Base-by-base conservation (phyloP, 805 yeast genomes). In the Saccharomycopsis sp. region DNA sequence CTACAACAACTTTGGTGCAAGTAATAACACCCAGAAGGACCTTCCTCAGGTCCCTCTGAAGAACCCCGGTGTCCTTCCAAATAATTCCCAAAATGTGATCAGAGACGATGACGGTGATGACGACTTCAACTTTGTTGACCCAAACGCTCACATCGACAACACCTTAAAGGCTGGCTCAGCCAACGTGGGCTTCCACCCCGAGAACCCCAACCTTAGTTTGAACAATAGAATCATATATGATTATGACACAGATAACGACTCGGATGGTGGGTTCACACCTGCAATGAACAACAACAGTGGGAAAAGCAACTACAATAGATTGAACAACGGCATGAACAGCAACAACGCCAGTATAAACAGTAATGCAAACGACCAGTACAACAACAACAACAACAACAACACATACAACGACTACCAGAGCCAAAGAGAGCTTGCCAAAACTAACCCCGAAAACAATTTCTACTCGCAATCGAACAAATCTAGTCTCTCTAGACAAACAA, bases 201-300 rank as follows among this genome's bases (percentile, higher is more conserved):
- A 29, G 13, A 44, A 44, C 29, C 50, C 45, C 15, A 47, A 47
- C 32, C 38, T 44, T 7, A 41, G 44, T 35, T 36, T 47, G 20
- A 47, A 43, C 27, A 47, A 47, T 20, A 30, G 48, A 26, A 44
- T 47, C n/a, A 47, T 43, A 9, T 43, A 47, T 17, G 48, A 47
- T 30, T 43, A 43, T 26, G 48, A 47, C 18, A 43, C 37, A 8
- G 48, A 43, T 23, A 30, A 34, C 13, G 48, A 47, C 2, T 15
- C 29, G 17, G 38, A 44, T 18, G 16, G 15, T 31, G 39, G 31
- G 5, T 5, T 18, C 6, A 7, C 34, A n/a, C 5, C 13, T 12
- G 8, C 35, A 10, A 22, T 22, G 10, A 27, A 27, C 27, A 10
- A 34, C 9, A 34, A 36, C 19, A 7, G 16, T 9, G 27, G 20